phyloP scores from a whole-genome alignment of 2,329 filamentous ascomycete genomes.

The Aureobasidium sp. region DNA sequence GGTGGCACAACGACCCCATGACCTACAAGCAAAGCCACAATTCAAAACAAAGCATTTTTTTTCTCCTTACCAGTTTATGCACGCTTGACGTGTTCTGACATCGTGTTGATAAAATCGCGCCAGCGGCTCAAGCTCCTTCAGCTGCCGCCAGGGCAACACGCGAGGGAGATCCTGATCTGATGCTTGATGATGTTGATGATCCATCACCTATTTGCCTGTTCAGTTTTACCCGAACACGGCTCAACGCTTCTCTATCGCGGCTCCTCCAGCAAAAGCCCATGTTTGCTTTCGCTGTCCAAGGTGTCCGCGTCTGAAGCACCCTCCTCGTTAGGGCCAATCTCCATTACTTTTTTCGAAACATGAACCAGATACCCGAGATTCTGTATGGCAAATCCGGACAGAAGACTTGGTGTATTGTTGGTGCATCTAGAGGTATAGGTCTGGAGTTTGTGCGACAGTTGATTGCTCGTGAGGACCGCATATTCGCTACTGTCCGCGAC shows the following conservation, averaged over 20 bases:
- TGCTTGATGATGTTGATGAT: not conserved
- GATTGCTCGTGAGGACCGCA: conserved; percentile 39
- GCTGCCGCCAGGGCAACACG: not conserved
- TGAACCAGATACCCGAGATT: conserved; percentile 39
- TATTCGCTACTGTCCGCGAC: conserved; percentile 47
- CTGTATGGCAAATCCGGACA: conserved; percentile 34
- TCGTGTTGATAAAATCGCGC: not conserved
- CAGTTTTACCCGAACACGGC: not conserved
- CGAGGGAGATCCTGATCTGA: conserved; percentile 6
- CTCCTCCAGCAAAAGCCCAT: not conserved
- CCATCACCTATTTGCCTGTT: not conserved
- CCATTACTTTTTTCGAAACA: conserved; percentile 17
- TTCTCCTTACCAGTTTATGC: not conserved
- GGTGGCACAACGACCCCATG: not conserved
- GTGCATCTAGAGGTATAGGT: conserved; percentile 44
- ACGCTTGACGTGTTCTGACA: conserved; percentile 7
- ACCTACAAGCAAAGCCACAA: not conserved
- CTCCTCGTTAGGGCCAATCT: not conserved
- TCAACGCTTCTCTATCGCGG: not conserved
- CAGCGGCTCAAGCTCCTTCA: conserved; percentile 2
- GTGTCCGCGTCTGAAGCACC: not conserved
- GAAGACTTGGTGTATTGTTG: conserved; percentile 42
- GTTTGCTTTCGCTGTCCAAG: not conserved
- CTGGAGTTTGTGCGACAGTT: conserved; percentile 48
- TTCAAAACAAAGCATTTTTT: not conserved